Evolutionary conservation across 2,329 filamentous ascomycete genomes (phyloP).

Genomic region (Trichophyton schoenleinii): DNA sequence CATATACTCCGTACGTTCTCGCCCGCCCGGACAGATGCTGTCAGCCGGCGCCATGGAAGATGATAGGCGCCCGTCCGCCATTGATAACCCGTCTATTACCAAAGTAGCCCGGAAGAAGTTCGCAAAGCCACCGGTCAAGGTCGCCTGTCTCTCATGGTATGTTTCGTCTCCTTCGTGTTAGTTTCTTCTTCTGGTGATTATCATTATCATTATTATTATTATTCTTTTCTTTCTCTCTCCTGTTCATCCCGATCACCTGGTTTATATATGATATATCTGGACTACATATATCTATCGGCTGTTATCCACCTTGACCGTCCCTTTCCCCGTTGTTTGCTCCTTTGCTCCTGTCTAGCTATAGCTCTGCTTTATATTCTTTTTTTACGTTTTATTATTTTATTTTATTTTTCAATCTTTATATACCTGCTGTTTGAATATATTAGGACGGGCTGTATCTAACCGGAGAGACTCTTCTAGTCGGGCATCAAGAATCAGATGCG

Average conservation of each 20-base stretch:
- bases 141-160: slow-evolving; percentile 34
- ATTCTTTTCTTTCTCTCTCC: no score
- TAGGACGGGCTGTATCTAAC: slow-evolving; percentile 3
- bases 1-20: no score
- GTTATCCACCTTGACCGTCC: slow-evolving; percentile 5
- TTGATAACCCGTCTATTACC: slow-evolving; percentile 1
- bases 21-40: background rate
- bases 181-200: background rate
- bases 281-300: background rate
- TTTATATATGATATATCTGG: no score
- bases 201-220: no score
- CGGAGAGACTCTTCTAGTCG: slow-evolving; percentile 20
- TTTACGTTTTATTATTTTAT: background rate
- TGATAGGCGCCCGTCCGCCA: background rate
- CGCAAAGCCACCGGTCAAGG: slow-evolving; percentile 34
- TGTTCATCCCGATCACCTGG: no score
- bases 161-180: slow-evolving; percentile 10
- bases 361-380: background rate
- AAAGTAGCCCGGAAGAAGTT: slow-evolving; percentile 26
- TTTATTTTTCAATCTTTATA: background rate
- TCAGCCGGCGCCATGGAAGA: background rate
- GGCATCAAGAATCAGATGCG: slow-evolving; percentile 32
- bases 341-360: background rate
- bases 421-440: background rate
- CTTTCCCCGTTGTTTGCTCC: slow-evolving; percentile 3